phyloP scores from a whole-genome alignment of 2,329 filamentous ascomycete species.

The Fusarium sp. region DNA sequence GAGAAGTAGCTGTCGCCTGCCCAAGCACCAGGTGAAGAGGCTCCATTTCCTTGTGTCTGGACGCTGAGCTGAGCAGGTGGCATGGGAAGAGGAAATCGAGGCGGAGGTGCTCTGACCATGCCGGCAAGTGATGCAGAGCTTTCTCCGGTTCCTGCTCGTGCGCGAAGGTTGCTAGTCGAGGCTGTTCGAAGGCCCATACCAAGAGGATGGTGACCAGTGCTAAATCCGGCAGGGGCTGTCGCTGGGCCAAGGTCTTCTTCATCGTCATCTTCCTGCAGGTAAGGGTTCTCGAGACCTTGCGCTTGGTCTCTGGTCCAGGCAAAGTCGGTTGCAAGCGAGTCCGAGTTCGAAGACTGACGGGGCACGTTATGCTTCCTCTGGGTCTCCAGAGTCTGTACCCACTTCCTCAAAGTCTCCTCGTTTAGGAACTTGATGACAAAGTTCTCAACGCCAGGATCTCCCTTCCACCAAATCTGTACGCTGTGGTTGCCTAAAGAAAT shows the following conservation, averaged over 20 bases:
- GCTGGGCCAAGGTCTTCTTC: slow-evolving; percentile 66
- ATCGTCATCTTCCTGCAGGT: slow-evolving; percentile 71
- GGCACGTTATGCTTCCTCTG: slow-evolving; percentile 76
- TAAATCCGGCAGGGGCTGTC: slow-evolving; percentile 55
- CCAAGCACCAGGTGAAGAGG: slow-evolving; percentile 71
- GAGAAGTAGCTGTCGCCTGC: slow-evolving; percentile 93
- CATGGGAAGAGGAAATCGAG: slow-evolving; percentile 77
- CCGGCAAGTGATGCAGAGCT: slow-evolving; percentile 71
- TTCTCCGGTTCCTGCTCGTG: slow-evolving; percentile 81
- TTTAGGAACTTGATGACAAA: slow-evolving; percentile 95
- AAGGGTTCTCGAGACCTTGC: slow-evolving; percentile 82
- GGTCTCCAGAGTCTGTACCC: slow-evolving; percentile 82
- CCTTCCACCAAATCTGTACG: slow-evolving; percentile 99
- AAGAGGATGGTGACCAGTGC: slow-evolving; percentile 46
- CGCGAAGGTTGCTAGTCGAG: slow-evolving; percentile 80
- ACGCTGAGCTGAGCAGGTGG: slow-evolving; percentile 74
- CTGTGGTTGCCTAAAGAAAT: slow-evolving; percentile 79
- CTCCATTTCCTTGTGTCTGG: slow-evolving; percentile 66
- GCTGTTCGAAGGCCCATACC: slow-evolving; percentile 58
- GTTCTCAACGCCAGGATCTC: slow-evolving; percentile 93
- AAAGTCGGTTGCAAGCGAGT: slow-evolving; percentile 77
- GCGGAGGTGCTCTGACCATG: slow-evolving; percentile 72
- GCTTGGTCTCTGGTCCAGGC: slow-evolving; percentile 80
- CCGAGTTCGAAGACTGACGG: slow-evolving; percentile 61
- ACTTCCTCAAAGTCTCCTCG: slow-evolving; percentile 93